Percentiles rank a stretch among this genome's conserved stretches.
phyloP scores from a whole-genome alignment of 2,329 filamentous ascomycete species.

The Polychaeton citri region DNA sequence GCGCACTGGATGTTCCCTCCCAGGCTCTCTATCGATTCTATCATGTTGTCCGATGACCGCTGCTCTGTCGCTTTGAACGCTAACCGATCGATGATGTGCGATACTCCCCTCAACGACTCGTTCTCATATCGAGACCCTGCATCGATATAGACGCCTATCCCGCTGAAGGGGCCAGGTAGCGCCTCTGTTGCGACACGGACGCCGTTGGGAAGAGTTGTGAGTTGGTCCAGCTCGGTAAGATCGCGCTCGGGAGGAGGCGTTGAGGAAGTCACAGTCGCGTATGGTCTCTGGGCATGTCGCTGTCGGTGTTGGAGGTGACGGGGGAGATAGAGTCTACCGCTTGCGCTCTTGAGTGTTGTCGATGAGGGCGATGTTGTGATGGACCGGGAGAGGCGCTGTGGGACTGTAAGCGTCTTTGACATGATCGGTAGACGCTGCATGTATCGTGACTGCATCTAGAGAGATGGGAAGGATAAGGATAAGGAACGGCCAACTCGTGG shows the following conservation, averaged over 20 bases:
- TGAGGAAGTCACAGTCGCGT: constrained; percentile 13
- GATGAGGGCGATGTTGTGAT: constrained; percentile 5
- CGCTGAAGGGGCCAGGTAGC: constrained; percentile 84
- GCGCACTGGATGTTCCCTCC: constrained; percentile 96
- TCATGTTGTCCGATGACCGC: constrained; percentile 67
- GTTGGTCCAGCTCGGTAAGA: constrained; percentile 70
- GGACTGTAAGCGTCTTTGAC: constrained; percentile 11
- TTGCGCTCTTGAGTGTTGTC: constrained; percentile 5
- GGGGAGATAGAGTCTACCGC: not conserved
- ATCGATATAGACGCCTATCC: constrained; percentile 90
- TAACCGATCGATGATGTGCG: constrained; percentile 88
- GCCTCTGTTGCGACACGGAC: constrained; percentile 90
- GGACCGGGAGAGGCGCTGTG: constrained; percentile 13
- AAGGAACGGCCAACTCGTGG: not conserved
- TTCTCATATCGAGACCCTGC: constrained; percentile 92
- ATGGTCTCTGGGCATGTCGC: constrained; percentile 4
- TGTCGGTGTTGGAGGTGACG: not conserved
- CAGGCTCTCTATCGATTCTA: constrained; percentile 73
- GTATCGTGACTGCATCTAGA: not conserved
- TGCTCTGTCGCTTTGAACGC: constrained; percentile 79
- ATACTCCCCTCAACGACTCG: constrained; percentile 69
- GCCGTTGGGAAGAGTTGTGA: constrained; percentile 84
- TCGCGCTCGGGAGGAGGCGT: constrained; percentile 40
- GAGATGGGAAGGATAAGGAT: not conserved
- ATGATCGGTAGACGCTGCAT: constrained; percentile 3